These are phyloP conservation scores for Cercospora sojina DNA, from an alignment of 2,329 filamentous ascomycete genomes.

Conservation along the genomic window DNA sequence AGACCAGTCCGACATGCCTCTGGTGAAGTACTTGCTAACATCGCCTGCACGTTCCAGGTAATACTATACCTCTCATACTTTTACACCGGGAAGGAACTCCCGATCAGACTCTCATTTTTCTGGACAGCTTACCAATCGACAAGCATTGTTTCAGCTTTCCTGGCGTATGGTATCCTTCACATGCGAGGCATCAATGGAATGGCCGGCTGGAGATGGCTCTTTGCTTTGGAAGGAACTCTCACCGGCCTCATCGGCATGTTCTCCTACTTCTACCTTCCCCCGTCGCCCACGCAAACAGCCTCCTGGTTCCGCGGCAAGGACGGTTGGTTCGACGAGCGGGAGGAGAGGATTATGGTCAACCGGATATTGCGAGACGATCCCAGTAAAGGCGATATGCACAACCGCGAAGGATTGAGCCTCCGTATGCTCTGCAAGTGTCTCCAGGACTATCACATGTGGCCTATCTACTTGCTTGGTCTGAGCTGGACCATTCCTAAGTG, in stretches of 20 bases:
- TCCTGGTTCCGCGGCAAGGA: constrained; percentile 58
- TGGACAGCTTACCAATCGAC: constrained; percentile 64
- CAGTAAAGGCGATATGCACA: constrained; percentile 60
- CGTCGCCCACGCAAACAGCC: constrained; percentile 64
- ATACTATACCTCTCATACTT: constrained; percentile 70
- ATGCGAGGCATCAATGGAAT: constrained; percentile 47
- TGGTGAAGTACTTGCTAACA: constrained; percentile 50
- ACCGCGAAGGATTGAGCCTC: constrained; percentile 52
- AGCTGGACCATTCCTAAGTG: constrained; percentile 43
- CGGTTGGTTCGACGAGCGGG: constrained; percentile 63
- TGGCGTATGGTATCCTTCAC: constrained; percentile 57
- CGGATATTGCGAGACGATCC: constrained; percentile 62
- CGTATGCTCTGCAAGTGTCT: constrained; percentile 53
- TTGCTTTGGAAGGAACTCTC: constrained; percentile 57
- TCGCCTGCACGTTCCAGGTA: constrained; percentile 9
- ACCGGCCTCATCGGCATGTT: constrained; percentile 55
- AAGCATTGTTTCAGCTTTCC: constrained; percentile 57
- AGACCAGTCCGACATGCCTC: constrained; percentile 39
- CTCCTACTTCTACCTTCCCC: constrained; percentile 56
- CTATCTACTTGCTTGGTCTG: constrained; percentile 53
- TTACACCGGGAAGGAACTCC: constrained; percentile 69
- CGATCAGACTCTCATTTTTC: constrained; percentile 67
- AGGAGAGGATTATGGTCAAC: constrained; percentile 65
- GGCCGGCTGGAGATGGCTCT: constrained; percentile 56
- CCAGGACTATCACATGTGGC: constrained; percentile 59